A percentile compares a stretch with the other conserved stretches of the same genome.
Conservation (phyloP, 1,139 yeast species). For the Suhomyces anneliseae region DNA sequence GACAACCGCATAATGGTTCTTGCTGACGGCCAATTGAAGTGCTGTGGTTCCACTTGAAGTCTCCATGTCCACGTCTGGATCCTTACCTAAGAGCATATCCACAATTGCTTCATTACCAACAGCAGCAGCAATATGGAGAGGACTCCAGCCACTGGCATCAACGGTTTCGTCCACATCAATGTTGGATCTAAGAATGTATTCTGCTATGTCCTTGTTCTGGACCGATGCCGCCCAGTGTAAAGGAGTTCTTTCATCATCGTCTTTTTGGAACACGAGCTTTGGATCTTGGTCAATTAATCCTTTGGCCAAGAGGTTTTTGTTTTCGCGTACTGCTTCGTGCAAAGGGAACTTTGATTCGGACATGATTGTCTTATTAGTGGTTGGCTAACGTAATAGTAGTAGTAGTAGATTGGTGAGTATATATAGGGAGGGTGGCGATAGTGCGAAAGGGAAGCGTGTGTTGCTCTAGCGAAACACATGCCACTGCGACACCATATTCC, state of each 20-base stretch:
- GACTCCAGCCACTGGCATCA: constrained; percentile 87
- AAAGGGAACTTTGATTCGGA: constrained; percentile 29
- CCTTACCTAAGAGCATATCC: constrained; percentile 31
- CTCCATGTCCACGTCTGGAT: constrained; percentile 42
- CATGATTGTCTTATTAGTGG: neutral
- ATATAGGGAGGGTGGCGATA: neutral
- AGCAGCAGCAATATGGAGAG: constrained; percentile 78
- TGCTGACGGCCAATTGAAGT: constrained; percentile 74
- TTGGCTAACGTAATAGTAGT: neutral
- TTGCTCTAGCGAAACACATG: too few relatives aligned
- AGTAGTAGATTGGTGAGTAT: neutral
- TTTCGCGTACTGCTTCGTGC: constrained; percentile 62
- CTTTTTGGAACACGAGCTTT: constrained; percentile 44
- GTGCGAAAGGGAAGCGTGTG: too few relatives aligned
- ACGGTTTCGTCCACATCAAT: constrained; percentile 62
- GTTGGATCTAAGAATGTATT: constrained; percentile 45
- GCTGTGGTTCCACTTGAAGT: constrained; percentile 74
- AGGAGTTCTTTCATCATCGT: constrained; percentile 78
- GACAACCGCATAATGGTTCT: constrained; percentile 57
- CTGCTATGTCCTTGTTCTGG: constrained; percentile 55
- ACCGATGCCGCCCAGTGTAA: constrained; percentile 88
- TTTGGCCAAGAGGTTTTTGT: constrained; percentile 49
- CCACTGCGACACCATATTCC: too few relatives aligned
- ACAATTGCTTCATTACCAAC: constrained; percentile 63
- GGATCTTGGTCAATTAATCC: constrained; percentile 52